These are phyloP conservation scores for Colletotrichum sp. DNA, from an alignment of 2,329 filamentous ascomycete genomes.

Conservation along the genomic window DNA sequence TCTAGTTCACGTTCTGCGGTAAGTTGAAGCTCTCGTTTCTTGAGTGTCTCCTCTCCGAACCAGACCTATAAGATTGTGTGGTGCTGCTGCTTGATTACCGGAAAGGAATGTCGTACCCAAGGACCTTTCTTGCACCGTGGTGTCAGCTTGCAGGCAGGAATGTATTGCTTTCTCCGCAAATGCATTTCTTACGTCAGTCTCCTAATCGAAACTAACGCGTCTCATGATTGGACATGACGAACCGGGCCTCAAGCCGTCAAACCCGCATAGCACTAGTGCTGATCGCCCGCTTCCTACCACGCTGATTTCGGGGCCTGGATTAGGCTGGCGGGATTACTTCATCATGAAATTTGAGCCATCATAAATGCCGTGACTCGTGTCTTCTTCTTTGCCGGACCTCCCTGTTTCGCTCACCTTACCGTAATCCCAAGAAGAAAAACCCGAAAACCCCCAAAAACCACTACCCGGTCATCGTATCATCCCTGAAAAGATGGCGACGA, in stretches of 20 bases:
- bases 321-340: neutral
- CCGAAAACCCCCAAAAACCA: neutral
- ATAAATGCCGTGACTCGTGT: neutral
- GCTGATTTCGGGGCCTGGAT: neutral
- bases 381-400: neutral
- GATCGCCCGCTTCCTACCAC: neutral
- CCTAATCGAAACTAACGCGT: neutral
- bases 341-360: neutral
- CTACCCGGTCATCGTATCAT: neutral
- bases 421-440: neutral
- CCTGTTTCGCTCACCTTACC: neutral
- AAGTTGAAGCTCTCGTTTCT: neutral
- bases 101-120: neutral
- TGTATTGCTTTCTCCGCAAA: neutral
- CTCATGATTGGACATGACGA: neutral
- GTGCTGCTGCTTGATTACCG: neutral
- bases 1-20: neutral
- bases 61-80: neutral
- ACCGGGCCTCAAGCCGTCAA: neutral
- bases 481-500: neutral
- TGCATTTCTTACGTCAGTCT: neutral
- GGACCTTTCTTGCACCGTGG: neutral
- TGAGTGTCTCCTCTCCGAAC: neutral
- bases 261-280: neutral
- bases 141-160: neutral